These are phyloP conservation scores for Emydomyces testavorans DNA, from an alignment of 2,329 filamentous ascomycete species.

Conservation along the genomic window DNA sequence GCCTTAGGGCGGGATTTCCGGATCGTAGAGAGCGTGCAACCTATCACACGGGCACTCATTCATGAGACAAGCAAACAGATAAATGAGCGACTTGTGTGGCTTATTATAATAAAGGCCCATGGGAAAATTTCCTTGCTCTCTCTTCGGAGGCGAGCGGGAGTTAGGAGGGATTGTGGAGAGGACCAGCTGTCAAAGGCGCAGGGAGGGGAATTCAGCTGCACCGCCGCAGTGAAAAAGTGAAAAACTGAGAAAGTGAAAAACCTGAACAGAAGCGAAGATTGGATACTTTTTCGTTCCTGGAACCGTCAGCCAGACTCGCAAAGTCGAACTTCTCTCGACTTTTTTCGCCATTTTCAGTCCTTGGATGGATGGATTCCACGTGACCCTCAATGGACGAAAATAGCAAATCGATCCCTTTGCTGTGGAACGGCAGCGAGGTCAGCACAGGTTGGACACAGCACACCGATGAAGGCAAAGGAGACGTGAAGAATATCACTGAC, in stretches of 20 bases:
- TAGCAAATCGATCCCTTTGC: too few species aligned
- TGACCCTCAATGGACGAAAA: too few species aligned
- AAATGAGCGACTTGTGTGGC: not conserved
- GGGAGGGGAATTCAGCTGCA: constrained; percentile 8
- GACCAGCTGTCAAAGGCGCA: not conserved
- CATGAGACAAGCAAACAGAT: constrained; percentile 10
- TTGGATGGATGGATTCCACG: not conserved
- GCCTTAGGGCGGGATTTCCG: constrained; percentile 18
- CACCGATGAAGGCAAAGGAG: too few species aligned
- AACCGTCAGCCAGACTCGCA: constrained; percentile 4
- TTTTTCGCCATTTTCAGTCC: constrained; percentile 1
- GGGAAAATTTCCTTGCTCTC: not conserved
- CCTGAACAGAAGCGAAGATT: too few species aligned
- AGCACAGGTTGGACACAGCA: not conserved
- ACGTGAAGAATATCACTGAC: too few species aligned
- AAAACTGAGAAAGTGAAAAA: too few species aligned
- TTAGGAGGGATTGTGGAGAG: constrained; percentile 6
- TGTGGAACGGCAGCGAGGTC: not conserved
- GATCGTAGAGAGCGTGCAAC: constrained; percentile 26
- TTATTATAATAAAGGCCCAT: not conserved
- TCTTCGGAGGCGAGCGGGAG: not conserved
- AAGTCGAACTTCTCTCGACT: not conserved
- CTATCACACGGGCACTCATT: constrained; percentile 28
- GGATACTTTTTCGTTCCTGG: constrained; percentile 10
- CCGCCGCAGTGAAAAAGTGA: constrained; percentile 4